Base-by-base conservation (phyloP, 2,329 filamentous ascomycete genomes). In the Fusarium sp. region DNA sequence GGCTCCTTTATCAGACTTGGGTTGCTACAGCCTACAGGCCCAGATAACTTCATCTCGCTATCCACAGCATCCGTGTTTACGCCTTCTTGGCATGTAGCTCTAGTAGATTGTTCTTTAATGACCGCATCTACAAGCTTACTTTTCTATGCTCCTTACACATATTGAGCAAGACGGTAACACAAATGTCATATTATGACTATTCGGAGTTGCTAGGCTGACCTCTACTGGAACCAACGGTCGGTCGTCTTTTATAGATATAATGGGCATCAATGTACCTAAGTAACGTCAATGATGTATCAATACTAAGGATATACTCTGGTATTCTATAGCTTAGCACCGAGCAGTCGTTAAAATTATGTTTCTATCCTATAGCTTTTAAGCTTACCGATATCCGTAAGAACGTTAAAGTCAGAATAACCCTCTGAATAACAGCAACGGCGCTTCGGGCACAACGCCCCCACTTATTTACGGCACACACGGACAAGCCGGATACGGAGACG, bases 11-110 rank as follows among this genome's bases (percentile, higher is more conserved):
- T 48, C 21, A 49, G 28, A 15, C 40, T 48, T 43, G 50, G 65
- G 23, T 53, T 39, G 61, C 36, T 43, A 43, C 32, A 49, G 28
- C 55, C 36, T 43, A 43, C 32, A 49, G 28, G 62, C 55, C 28
- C 28, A 61, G 39, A n/a, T n/a, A 64, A 56, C 38, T 40, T 64
- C 63, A 65, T 67, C 53, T 67, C 63, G 42, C 32, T 45, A 50
- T 39, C 40, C 53, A 44, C 42, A 24, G 19, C 28, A 45, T 30
- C 49, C 53, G 52, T 60, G 59, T 36, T 32, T 45, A 36, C 26
- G 40, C 49, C 43, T 50, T 19, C 59, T 68, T 67, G 65, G 59
- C 65, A 55, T 42, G 39, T 26, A 30, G 26, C 26, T 42, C 19
- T 9, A 48, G 30, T 48, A 50, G 12, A 32, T 40, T 58, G 17